Evolutionary conservation across 495 filamentous ascomycete genomes (phyloP).

Genomic region (Aspergillus avenaceus): DNA sequence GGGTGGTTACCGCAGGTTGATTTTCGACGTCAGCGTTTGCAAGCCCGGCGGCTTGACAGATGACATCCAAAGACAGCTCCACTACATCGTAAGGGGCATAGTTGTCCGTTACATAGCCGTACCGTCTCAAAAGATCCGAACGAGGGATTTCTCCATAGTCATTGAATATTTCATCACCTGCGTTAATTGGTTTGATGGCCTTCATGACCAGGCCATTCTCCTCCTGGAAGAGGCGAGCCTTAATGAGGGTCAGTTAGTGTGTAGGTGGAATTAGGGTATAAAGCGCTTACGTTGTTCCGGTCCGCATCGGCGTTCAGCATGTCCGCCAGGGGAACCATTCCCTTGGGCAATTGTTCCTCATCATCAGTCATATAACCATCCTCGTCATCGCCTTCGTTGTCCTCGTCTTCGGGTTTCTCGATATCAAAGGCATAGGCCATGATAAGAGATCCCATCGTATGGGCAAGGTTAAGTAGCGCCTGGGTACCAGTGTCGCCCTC

Average conservation of each 20-base stretch:
- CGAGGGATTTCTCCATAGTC: slow-evolving; percentile 84
- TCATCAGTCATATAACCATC: slow-evolving; percentile 69
- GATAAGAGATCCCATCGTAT: slow-evolving; percentile 79
- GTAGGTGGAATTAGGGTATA: background rate
- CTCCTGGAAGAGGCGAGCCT: slow-evolving; percentile 69
- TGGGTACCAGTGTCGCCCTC: slow-evolving; percentile 42
- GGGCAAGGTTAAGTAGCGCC: slow-evolving; percentile 57
- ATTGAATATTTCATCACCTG: slow-evolving; percentile 82
- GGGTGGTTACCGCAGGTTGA: slow-evolving; percentile 39
- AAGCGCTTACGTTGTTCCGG: slow-evolving; percentile 62
- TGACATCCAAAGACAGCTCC: slow-evolving; percentile 59
- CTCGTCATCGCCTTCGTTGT: slow-evolving; percentile 48
- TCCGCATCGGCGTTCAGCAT: slow-evolving; percentile 88
- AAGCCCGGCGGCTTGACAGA: slow-evolving; percentile 50
- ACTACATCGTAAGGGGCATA: slow-evolving; percentile 79
- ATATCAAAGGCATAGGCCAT: slow-evolving; percentile 97
- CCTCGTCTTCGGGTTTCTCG: slow-evolving; percentile 50
- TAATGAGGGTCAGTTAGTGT: background rate
- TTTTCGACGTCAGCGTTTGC: slow-evolving; percentile 33
- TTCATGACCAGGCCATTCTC: slow-evolving; percentile 62
- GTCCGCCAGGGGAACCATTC: slow-evolving; percentile 91
- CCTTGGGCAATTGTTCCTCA: slow-evolving; percentile 61
- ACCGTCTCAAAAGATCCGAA: slow-evolving; percentile 77
- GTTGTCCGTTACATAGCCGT: slow-evolving; percentile 79
- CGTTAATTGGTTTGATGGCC: slow-evolving; percentile 57